Evolutionary conservation across 768 basidiomycete species (phyloP), one percentile per base, ranked within the genome.

Genomic region (Lepiota brunneoincarnata): DNA sequence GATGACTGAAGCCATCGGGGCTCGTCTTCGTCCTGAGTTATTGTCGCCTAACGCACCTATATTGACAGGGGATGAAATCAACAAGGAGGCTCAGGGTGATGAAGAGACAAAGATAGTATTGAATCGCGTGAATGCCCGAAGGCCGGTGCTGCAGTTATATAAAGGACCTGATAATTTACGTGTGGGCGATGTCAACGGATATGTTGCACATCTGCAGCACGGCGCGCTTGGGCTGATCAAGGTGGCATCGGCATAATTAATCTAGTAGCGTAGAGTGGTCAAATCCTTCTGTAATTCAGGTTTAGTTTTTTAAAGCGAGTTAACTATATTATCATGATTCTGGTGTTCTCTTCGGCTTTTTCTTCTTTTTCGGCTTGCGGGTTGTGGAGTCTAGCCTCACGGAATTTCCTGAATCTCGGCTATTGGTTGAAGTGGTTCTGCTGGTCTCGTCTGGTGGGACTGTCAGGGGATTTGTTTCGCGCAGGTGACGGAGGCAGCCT

Each of bases 291-390:
- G 24, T 47, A 40, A 10, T 21, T 9, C 26, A 12, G 11, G 5
- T n/a, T n/a, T n/a, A n/a, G n/a, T n/a, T n/a, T n/a, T n/a, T n/a
- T n/a, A n/a, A n/a, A n/a, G n/a, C n/a, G n/a, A n/a, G n/a, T n/a
- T n/a, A n/a, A n/a, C n/a, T n/a, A n/a, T n/a, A n/a, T 39, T 17
- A 49, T 40, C 28, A 55, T 21, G 47, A 44, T 24, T 36, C 38
- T 28, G 54, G 38, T 7, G 58, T 60, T 65, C 66, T 69, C 56
- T 64, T 69, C 41, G 59, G 57, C 55, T 70, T 73, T 59, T 69
- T 72, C 64, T 71, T 69, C 52, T 70, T 72, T 58, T 71, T 69
- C n/a, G 60, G 18, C 40, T 65, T 59, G 9, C 24, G 20, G 38
- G 14, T 44, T 21, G 15, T 28, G 6, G 50, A 47, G 39, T 38